Evolutionary conservation across 805 yeast species (phyloP), one percentile per base, ranked within the genome.

Genomic region (Clavispora carvajalis): DNA sequence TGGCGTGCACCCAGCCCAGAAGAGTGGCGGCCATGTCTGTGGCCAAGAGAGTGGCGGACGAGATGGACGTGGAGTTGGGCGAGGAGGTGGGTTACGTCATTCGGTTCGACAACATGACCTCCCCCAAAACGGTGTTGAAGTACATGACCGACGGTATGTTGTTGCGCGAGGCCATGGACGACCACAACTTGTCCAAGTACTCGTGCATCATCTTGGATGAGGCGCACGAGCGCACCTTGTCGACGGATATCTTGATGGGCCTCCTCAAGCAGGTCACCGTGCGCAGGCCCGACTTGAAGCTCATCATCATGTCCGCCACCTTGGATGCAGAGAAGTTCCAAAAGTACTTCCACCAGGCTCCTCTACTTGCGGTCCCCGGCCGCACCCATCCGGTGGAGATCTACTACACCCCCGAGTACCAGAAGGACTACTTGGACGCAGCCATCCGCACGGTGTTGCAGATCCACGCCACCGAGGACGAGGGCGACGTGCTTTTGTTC

Each of bases 111-210:
- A 90, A 91, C 65, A 86, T 79, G 53, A 86, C 96, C 2, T 71
- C 85, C 30, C 72, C 74, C 40, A 84, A 80, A 51, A 91, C 99
- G 5, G 76, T 90, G 26, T 71, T 91, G 55, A 88, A 89, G 65
- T 91, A 93, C 69, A 87, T 91, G 97, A 91, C 99, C 9, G 99
- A 91, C 70, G 99, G 99, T 80, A 90, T 91, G 97, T 74, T 91
- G 39, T 70, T 91, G 51, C 78, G 97, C 58, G 99, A 91, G 66
- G 97, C 97, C 22, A 90, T 93, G 98, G 93, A 85, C 49, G 99
- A 91, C 60, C 96, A 88, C 52, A 77, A 82, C 45, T 71, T 91
- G 60, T 65, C 69, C 5, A 73, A 83, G 49, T 91, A 91, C 62
- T 83, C 95, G 13, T 91, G 96, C 55, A 85, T 91, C 45, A 88